phyloP scores from a whole-genome alignment of 176 grass and related monocot species.

The sorghum (Sorghum bicolor) region DNA sequence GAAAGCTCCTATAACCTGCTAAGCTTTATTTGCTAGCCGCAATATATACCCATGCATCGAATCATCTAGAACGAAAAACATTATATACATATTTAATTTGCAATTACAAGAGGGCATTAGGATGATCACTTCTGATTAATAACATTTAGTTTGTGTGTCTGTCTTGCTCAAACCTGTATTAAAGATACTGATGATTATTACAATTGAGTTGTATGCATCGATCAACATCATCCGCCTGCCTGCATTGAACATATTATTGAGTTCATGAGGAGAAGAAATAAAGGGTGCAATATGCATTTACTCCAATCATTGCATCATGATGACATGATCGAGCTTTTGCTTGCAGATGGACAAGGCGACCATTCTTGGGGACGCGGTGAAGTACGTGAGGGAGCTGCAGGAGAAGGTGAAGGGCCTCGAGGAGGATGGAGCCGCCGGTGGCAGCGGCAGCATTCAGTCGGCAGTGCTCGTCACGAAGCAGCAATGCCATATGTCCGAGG shows the following conservation, averaged over 20 bases:
- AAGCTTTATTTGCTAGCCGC: neutral
- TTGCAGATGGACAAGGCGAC: constrained; percentile 84
- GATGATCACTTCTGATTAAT: neutral
- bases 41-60: neutral
- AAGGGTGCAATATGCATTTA: neutral
- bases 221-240: too few relatives aligned
- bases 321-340: neutral
- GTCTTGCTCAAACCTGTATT: neutral
- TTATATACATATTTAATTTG: neutral
- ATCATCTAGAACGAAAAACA: neutral
- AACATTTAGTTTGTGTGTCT: neutral
- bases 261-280: too few relatives aligned
- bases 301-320: neutral
- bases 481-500: neutral
- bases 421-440: neutral
- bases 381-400: constrained; percentile 69
- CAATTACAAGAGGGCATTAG: neutral
- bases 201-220: too few relatives aligned
- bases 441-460: constrained; percentile 24
- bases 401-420: constrained; percentile 61
- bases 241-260: too few relatives aligned
- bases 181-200: neutral
- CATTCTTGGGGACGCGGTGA: constrained; percentile 70
- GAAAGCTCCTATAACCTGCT: neutral
- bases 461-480: constrained; percentile 44